phyloP scores from a whole-genome alignment of 305 asterid genomes.

The Ilex paraguariensis region DNA sequence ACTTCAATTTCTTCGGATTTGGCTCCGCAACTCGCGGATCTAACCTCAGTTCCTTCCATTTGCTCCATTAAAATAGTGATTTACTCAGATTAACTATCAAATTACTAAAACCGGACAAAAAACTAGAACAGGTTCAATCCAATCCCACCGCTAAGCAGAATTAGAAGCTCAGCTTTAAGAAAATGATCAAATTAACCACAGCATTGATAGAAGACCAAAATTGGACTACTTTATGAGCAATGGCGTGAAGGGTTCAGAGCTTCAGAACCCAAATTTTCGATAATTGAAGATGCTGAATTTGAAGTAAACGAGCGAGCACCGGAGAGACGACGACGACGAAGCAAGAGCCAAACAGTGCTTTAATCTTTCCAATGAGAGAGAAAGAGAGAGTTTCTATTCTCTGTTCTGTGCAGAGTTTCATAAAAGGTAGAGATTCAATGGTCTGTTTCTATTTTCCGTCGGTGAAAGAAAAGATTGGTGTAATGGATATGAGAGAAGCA shows the following conservation, averaged over 20 bases:
- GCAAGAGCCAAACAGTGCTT: not conserved
- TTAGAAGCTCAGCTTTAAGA: not conserved
- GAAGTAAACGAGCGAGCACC: no score
- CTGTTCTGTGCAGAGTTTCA: not conserved
- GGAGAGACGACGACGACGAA: no score
- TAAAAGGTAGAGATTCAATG: not conserved
- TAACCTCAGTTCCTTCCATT: conserved; percentile 29
- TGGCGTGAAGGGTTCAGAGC: no score
- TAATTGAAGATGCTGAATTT: no score
- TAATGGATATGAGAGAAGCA: not conserved
- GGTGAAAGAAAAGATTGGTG: not conserved
- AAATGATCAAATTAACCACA: not conserved
- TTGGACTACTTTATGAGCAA: no score
- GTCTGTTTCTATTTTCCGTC: conserved; percentile 5
- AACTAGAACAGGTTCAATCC: not conserved
- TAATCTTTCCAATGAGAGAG: not conserved
- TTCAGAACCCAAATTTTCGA: no score
- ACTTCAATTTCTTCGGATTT: conserved; percentile 23
- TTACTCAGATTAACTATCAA: not conserved
- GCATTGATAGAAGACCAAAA: no score
- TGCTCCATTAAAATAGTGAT: conserved; percentile 33
- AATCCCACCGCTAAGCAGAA: not conserved
- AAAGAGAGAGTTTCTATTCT: not conserved
- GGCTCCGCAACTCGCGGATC: conserved; percentile 47
- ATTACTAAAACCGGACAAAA: not conserved